Percentiles rank a stretch among this genome's conserved stretches.
These are phyloP conservation scores for Exophiala spinifera DNA, from an alignment of 2,329 filamentous ascomycete genomes.

Conservation along the genomic window DNA sequence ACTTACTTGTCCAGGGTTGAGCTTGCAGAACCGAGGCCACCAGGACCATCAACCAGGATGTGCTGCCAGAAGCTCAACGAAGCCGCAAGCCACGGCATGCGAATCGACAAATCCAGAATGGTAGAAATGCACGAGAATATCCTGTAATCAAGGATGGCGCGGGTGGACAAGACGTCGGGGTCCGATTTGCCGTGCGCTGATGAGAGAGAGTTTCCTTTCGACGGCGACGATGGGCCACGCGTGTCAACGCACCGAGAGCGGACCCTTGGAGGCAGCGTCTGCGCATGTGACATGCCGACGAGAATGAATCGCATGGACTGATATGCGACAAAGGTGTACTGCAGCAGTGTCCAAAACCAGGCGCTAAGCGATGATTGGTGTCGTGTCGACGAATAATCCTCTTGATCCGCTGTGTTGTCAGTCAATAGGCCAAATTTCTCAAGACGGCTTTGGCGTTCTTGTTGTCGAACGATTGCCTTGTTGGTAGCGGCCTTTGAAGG, in stretches of 20 bases:
- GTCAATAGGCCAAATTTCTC: slow-evolving; percentile 57
- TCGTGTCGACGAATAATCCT: slow-evolving; percentile 29
- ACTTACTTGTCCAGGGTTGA: slow-evolving; percentile 89
- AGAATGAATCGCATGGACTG: slow-evolving; percentile 65
- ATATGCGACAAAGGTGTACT: slow-evolving; percentile 52
- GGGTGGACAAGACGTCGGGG: slow-evolving; percentile 37
- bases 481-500: slow-evolving; percentile 7
- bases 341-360: slow-evolving; percentile 52
- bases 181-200: slow-evolving; percentile 19
- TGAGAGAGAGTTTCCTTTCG: slow-evolving; percentile 4
- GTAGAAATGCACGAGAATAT: slow-evolving; percentile 71
- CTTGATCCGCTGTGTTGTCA: slow-evolving; percentile 24
- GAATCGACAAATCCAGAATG: slow-evolving; percentile 68
- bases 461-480: slow-evolving; percentile 29
- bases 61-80: slow-evolving; percentile 72
- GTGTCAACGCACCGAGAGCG: slow-evolving; percentile 21
- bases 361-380: slow-evolving; percentile 37
- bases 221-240: slow-evolving; percentile 14
- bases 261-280: slow-evolving; percentile 21
- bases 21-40: slow-evolving; percentile 69
- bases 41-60: slow-evolving; percentile 69
- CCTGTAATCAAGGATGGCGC: slow-evolving; percentile 72
- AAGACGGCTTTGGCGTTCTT: slow-evolving; percentile 42
- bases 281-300: slow-evolving; percentile 23
- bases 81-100: slow-evolving; percentile 90